Conservation (phyloP, 345 rosid species). For the Anastatica hierochuntica region DNA sequence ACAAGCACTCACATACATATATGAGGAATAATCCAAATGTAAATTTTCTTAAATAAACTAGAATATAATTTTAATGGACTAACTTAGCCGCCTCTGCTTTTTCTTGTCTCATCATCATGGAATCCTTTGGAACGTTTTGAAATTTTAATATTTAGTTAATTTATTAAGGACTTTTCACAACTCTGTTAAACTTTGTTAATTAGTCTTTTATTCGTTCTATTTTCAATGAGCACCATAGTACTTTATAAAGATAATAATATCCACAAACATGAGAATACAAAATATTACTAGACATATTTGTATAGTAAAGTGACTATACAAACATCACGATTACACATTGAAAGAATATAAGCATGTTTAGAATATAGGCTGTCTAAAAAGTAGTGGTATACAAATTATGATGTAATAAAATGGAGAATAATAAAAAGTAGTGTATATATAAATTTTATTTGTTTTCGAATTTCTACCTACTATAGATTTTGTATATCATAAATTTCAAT, state of each 20-base stretch:
- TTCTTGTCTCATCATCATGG: neutral
- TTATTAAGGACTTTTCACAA: too few relatives aligned
- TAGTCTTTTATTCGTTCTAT: too few relatives aligned
- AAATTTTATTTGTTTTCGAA: too few relatives aligned
- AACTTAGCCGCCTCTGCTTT: neutral
- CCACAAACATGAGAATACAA: neutral
- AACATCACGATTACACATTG: neutral
- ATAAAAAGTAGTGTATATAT: too few relatives aligned
- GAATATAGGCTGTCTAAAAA: neutral
- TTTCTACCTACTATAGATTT: neutral
- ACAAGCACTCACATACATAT: too few relatives aligned
- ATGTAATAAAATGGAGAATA: too few relatives aligned
- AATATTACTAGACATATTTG: neutral
- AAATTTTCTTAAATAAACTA: too few relatives aligned
- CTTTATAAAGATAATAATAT: too few relatives aligned
- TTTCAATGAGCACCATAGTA: too few relatives aligned
- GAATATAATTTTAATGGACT: neutral
- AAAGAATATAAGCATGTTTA: neutral
- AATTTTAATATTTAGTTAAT: too few relatives aligned
- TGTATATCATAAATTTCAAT: neutral
- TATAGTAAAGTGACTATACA: neutral
- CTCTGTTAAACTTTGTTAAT: too few relatives aligned
- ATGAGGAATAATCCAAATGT: too few relatives aligned
- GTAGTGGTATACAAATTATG: constrained; percentile 8
- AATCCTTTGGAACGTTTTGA: neutral